phyloP scores from a whole-genome alignment of 148 eudicot genomes.

The Spergularia marina region DNA sequence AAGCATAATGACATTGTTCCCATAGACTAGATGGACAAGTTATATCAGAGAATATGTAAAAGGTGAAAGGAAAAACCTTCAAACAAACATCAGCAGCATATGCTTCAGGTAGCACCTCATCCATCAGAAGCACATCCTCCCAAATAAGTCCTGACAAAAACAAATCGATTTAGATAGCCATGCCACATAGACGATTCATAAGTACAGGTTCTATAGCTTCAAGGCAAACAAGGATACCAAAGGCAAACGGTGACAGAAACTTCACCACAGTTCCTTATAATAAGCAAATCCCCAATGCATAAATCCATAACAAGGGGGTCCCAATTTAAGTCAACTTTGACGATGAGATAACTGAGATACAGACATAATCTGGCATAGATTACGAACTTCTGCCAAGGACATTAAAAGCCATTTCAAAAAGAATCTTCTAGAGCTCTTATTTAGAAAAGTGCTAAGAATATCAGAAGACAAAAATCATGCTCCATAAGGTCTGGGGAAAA shows the following conservation, averaged over 20 bases:
- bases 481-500: slow-evolving; percentile 1
- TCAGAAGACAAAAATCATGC: not conserved
- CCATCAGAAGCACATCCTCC: slow-evolving; percentile 84
- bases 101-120: slow-evolving; percentile 95
- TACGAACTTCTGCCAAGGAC: slow-evolving; percentile 1
- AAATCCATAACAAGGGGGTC: not conserved
- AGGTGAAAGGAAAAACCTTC: slow-evolving; percentile 48
- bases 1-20: slow-evolving; percentile 1
- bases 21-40: slow-evolving; percentile 4
- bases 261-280: not conserved
- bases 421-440: not conserved
- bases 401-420: not conserved
- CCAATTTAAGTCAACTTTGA: not conserved
- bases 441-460: not conserved
- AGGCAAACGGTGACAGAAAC: not conserved
- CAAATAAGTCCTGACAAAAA: slow-evolving; percentile 68
- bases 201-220: not conserved
- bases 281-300: not conserved
- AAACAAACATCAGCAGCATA: slow-evolving; percentile 63
- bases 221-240: not conserved
- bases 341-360: not conserved
- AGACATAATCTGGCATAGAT: not conserved
- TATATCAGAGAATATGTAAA: slow-evolving; percentile 9
- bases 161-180: not conserved
- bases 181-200: not conserved